phyloP scores from a whole-genome alignment of 2,329 filamentous ascomycete species.

The Fusarium sacchari region DNA sequence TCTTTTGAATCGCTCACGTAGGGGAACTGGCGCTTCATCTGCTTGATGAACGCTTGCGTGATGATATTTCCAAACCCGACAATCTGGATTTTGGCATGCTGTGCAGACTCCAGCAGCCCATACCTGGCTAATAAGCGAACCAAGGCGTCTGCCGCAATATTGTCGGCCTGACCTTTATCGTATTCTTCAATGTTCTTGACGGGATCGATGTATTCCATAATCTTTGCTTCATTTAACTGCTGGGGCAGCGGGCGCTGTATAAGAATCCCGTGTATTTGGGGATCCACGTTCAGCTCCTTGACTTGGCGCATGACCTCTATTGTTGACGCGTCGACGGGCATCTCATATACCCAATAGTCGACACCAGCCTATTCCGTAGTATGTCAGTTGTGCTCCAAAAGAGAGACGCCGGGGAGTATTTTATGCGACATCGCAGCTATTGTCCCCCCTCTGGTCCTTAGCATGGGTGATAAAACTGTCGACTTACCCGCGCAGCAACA shows the following conservation, averaged over 20 bases:
- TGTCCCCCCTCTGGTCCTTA: not conserved
- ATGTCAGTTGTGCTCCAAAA: fast-evolving
- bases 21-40: not conserved
- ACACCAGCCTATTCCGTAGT: not conserved
- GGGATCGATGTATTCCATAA: not conserved
- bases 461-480: fast-evolving
- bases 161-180: not conserved
- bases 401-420: fast-evolving
- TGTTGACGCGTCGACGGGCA: not conserved
- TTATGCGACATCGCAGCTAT: not conserved
- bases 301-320: not conserved
- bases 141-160: not conserved
- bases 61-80: not conserved
- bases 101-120: not conserved
- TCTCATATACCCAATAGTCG: not conserved
- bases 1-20: not conserved
- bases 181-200: not conserved
- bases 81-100: not conserved
- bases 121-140: not conserved
- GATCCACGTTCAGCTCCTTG: not conserved
- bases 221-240: not conserved
- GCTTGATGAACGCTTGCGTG: not conserved
- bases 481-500: not conserved
- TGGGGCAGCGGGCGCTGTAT: not conserved
- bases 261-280: not conserved